Evolutionary conservation across 225 moss, liverwort and hornwort genomes (phyloP).

Genomic region (Pseudisothecium myosuroides): DNA sequence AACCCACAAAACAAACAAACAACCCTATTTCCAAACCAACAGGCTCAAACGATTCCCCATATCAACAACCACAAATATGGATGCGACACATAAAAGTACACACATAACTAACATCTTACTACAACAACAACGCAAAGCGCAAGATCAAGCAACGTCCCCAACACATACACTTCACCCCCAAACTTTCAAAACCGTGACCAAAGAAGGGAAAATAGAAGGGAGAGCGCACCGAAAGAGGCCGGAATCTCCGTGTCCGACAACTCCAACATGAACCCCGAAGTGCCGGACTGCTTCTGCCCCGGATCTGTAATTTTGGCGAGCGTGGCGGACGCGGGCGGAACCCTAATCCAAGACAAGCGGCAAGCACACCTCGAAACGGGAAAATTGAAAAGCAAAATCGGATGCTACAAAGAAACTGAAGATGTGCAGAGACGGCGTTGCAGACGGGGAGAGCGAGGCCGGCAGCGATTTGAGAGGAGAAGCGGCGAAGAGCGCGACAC

Average conservation of each 20-base stretch:
- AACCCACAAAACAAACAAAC: background rate
- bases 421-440: background rate
- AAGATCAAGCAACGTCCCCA: background rate
- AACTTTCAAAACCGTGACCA: background rate
- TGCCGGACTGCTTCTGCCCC: constrained; percentile 34
- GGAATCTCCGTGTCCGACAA: constrained; percentile 64
- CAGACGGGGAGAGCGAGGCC: background rate
- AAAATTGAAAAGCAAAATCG: background rate
- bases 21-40: background rate
- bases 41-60: background rate
- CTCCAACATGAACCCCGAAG: constrained; percentile 62
- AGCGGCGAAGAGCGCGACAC: background rate
- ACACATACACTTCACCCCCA: background rate
- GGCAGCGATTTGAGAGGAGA: background rate
- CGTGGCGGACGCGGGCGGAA: background rate
- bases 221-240: constrained; percentile 39
- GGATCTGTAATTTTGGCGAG: constrained; percentile 55
- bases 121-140: background rate
- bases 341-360: background rate
- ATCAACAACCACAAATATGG: background rate
- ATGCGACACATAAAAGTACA: background rate
- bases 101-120: no score
- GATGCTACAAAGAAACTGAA: background rate
- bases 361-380: background rate
- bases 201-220: no score